These are phyloP conservation scores for Achlya hypogyna DNA, from an alignment of 352 stramenopile genomes.

Conservation along the genomic window DNA sequence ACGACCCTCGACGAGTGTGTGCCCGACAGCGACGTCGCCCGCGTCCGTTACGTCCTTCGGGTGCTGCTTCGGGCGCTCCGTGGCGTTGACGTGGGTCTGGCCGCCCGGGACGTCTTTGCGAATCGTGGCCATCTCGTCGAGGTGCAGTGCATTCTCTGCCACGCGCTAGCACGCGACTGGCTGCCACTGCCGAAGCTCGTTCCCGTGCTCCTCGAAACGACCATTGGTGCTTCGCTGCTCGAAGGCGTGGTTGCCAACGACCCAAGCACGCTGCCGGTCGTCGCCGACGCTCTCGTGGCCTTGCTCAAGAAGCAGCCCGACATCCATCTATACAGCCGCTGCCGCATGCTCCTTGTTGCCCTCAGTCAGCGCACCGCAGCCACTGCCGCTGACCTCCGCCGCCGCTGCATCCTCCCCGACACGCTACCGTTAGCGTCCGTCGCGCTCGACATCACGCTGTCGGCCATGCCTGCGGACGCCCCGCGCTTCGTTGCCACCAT, in stretches of 20 bases:
- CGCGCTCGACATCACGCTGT: constrained; percentile 6
- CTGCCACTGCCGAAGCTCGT: neutral
- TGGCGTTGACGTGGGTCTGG: neutral
- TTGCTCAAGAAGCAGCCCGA: constrained; percentile 2
- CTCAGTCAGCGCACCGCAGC: neutral
- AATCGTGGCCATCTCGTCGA: constrained; percentile 14
- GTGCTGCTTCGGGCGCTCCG: neutral
- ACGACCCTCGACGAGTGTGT: neutral
- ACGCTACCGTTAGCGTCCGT: neutral
- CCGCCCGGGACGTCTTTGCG: neutral
- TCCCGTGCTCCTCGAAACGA: constrained; percentile 8
- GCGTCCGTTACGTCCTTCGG: neutral
- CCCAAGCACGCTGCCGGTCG: neutral
- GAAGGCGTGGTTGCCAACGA: constrained; percentile 14
- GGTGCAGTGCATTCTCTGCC: constrained; percentile 12
- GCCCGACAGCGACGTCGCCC: constrained; percentile 3
- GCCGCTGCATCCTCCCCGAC: neutral
- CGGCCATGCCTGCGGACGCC: neutral
- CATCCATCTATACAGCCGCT: neutral
- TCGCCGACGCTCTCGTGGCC: neutral
- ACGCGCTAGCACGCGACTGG: constrained; percentile 11
- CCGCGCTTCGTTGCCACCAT: neutral
- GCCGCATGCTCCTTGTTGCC: neutral
- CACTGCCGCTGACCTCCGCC: neutral
- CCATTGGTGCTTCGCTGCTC: constrained; percentile 2